Evolutionary conservation across 768 basidiomycete genomes (phyloP).

Genomic region (Kwoniella botswanensis): DNA sequence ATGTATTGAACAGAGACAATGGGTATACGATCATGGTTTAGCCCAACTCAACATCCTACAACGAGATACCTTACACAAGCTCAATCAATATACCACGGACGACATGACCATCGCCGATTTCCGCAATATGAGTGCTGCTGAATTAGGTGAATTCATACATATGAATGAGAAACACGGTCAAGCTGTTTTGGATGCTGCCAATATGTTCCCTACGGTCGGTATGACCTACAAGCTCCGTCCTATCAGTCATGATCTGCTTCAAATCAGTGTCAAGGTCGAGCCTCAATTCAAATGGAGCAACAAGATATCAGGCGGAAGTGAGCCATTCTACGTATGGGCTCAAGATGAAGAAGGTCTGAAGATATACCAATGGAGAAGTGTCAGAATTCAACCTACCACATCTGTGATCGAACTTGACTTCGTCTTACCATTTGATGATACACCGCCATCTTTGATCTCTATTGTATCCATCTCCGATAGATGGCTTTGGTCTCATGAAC

Average conservation of each 20-base stretch:
- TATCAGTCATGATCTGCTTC: constrained; percentile 80
- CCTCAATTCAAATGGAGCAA: constrained; percentile 79
- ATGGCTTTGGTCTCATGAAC: constrained; percentile 91
- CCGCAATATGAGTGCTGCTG: constrained; percentile 67
- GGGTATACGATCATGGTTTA: constrained; percentile 93
- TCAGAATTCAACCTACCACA: constrained; percentile 73
- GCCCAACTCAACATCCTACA: constrained; percentile 76
- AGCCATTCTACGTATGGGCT: constrained; percentile 96
- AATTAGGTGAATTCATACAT: constrained; percentile 79
- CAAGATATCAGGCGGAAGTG: constrained; percentile 72
- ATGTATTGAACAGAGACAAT: constrained; percentile 85
- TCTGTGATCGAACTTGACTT: constrained; percentile 72
- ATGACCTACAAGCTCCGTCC: constrained; percentile 77
- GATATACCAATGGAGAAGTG: constrained; percentile 78
- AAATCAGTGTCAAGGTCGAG: constrained; percentile 69
- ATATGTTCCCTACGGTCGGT: constrained; percentile 76
- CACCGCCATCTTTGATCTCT: constrained; percentile 69
- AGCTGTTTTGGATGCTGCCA: constrained; percentile 77
- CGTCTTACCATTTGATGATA: constrained; percentile 71
- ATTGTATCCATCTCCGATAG: constrained; percentile 83
- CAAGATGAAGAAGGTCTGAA: constrained; percentile 81
- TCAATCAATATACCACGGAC: constrained; percentile 74
- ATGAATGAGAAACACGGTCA: constrained; percentile 83
- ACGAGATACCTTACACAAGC: constrained; percentile 74
- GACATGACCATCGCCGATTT: constrained; percentile 78